Evolutionary conservation across 495 filamentous ascomycete genomes (phyloP), one percentile per base, ranked within the genome.

Genomic region (Hypomontagnella submonticulosa): DNA sequence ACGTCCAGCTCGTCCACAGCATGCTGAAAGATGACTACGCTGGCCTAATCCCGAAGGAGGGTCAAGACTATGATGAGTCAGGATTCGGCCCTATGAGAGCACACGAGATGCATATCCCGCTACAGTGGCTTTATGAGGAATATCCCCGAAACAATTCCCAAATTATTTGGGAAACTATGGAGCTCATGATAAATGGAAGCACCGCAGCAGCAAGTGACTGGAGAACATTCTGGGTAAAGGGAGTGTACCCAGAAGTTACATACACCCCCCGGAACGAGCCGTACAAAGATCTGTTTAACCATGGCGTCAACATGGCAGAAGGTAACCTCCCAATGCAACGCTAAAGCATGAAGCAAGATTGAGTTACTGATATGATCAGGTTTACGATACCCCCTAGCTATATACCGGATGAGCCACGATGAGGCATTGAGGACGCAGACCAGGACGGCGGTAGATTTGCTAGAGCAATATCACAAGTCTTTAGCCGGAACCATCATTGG

Each of bases 91-190:
- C 74, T 13, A 77, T 80, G 32, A 71, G 84, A 37, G 74, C 73
- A 13, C 81, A 81, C 18, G 84, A 87, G 65, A 84, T 84, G 80
- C 69, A 71, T 32, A 57, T 76, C 73, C 13, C 73, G 80, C 66
- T 83, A 77, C 72, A 87, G 69, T 88, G 86, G 86, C 74, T 88
- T 20, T 80, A 84, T 55, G 83, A 85, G 58, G 64, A 83, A 4
- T 46, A 75, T 20, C 72, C 72, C 3, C 57, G 62, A 48, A 71
- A 75, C 7, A 75, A 73, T 13, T 71, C 70, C 1, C 56, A 66
- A 3, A 18, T 74, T 9, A 74, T 74, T 16, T 74, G 72, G 72
- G 70, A 74, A 44, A 74, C 72, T 16, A 72, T 74, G 72, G 64
- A 74, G 10, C 72, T 74, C 18, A 74, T 74, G 69, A 73, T 75